These are phyloP conservation scores for Staphylotrichum tortipilum DNA, from an alignment of 495 filamentous ascomycete species.

Conservation along the genomic window DNA sequence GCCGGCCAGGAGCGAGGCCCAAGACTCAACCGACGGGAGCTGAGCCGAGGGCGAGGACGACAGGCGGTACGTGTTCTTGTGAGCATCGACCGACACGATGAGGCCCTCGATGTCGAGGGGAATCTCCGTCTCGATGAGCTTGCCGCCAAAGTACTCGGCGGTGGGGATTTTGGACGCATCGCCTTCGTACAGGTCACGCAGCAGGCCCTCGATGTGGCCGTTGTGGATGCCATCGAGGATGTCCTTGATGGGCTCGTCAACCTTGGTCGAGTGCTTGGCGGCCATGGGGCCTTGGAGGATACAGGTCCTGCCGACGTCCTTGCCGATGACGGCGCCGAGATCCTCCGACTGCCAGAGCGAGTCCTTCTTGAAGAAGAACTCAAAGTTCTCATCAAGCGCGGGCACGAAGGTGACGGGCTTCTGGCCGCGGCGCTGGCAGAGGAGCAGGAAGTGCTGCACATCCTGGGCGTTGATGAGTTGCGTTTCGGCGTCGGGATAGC, in stretches of 20 bases:
- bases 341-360: slow-evolving; percentile 99
- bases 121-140: slow-evolving; percentile 54
- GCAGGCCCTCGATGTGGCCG: slow-evolving; percentile 69
- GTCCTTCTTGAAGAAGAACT: slow-evolving; percentile 99
- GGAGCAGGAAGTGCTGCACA: slow-evolving; percentile 85
- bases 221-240: slow-evolving; percentile 87
- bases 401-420: slow-evolving; percentile 97
- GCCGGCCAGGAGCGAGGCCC: slow-evolving; percentile 86
- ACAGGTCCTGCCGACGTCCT: slow-evolving; percentile 90
- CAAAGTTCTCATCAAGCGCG: slow-evolving; percentile 85
- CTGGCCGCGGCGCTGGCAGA: slow-evolving; percentile 89
- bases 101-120: slow-evolving; percentile 70
- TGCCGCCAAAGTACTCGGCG: slow-evolving; percentile 91
- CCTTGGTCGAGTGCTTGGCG: slow-evolving; percentile 74
- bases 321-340: slow-evolving; percentile 85
- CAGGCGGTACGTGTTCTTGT: slow-evolving; percentile 73
- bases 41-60: slow-evolving; percentile 57
- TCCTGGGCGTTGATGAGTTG: slow-evolving; percentile 97
- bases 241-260: slow-evolving; percentile 88
- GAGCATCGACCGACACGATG: slow-evolving; percentile 60
- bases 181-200: slow-evolving; percentile 68
- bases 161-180: slow-evolving; percentile 68
- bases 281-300: slow-evolving; percentile 95
- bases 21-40: slow-evolving; percentile 70
- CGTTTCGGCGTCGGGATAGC: slow-evolving; percentile 74